Base-by-base conservation (phyloP, 768 basidiomycete species). In the Lactarius hatsudake region DNA sequence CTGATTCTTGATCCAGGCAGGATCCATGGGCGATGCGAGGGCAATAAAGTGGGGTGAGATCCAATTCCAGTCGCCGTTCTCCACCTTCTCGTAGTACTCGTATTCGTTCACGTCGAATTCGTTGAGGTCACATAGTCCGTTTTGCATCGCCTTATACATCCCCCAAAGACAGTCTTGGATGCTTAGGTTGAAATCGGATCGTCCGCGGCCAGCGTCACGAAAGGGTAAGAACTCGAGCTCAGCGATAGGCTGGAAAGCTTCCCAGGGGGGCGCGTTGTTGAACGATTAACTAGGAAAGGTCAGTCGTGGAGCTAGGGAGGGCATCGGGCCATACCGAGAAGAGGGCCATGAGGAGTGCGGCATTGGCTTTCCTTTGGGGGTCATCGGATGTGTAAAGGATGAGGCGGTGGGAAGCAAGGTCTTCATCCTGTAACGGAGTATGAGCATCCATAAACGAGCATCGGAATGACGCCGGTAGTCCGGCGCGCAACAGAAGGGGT, bases 61-160 rank as follows among this genome's bases (percentile, higher is more conserved):
- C 93, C 93, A 96, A 74, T 96, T 96, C 91, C 94, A 95, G 76
- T 96, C 94, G 17, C 93, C 91, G 73, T 94, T 94, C 78, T 94
- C 93, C 53, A 96, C 94, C 78, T 95, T 95, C 75, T 98, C 96
- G 76, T 95, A 96, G 75, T 81, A 90, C 76, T 95, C 93, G 75
- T 98, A 98, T 69, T 96, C 94, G 68, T 91, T 90, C 55, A 94
- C 86, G 73, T 87, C 91, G 78, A 98, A 98, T 71, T 93, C 91
- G 75, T 94, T 92, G 84, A 96, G 89, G 72, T 98, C 96, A 78
- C 92, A 94, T 0, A 99, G 82, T 15, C 90, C 88, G 68, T 96
- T 91, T 78, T 96, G 90, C 84, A 92, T 91, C 0, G 89, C 90
- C 75, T 93, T 93, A 87, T 90, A 93, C 69, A 94, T 78, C 20